Evolutionary conservation across 2,329 filamentous ascomycete species (phyloP), one percentile per base, ranked within the genome.

Genomic region (Trichoderma sp.): DNA sequence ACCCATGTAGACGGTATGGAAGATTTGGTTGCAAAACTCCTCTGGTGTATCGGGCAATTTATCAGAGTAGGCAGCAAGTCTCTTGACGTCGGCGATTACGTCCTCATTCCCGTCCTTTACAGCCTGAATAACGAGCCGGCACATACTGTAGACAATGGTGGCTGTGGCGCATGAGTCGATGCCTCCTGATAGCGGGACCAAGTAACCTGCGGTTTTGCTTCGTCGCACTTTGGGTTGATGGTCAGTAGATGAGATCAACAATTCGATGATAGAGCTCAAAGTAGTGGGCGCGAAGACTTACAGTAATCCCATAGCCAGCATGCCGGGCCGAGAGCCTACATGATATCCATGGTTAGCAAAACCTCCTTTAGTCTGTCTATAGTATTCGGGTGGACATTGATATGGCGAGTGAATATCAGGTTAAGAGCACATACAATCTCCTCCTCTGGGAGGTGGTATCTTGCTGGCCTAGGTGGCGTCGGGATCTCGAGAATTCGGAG

Each of bases 231-330:
- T 57, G 30, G 24, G 14, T 43, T 15, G 8, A 18, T 21, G 1
- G 21, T 66, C 21, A 66, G 63, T 57, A 39, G 6, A 57, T n/a
- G 6, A 36, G 4, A n/a, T 28, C n/a, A 8, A 53, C 6, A 6
- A 7, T 6, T 34, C 7, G 26, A 53, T 12, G 21, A 5, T 15
- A 18, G 28, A 53, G 34, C 7, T 4, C 3, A 28, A 14, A 32
- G 18, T 8, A 1, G n/a, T 60, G 14, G 57, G 9, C 30, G 9
- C 9, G 26, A 34, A 28, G 9, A 57, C 64, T 57, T 80, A 0
- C 90, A 80, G 75, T 90, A 91, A 74, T 91, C 88, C 88, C 88
- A 93, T 2, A 93, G 80, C 84, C 88, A 93, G 75, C 87, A 90
- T 4, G 89, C 91, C 2, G 89, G 86, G 0, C 88, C 88, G 1